Base-by-base conservation (phyloP, 2,329 filamentous ascomycete species). In the Basipetospora chlamydospora region DNA sequence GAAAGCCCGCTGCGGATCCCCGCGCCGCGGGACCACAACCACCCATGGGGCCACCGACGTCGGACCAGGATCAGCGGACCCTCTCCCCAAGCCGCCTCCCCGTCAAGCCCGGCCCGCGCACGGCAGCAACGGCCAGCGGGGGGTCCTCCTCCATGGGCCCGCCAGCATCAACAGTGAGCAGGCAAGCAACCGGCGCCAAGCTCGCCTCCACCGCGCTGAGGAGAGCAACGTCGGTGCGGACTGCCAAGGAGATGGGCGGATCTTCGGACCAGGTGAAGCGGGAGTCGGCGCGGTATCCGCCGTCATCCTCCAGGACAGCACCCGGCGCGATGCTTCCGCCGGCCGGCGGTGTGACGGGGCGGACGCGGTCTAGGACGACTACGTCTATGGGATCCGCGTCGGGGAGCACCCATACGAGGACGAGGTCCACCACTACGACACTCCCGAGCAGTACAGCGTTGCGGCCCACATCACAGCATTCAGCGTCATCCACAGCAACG, bases 41-140 rank as follows among this genome's bases (percentile, higher is more conserved):
- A n/a, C n/a, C n/a, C n/a, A n/a, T n/a, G n/a, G n/a, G n/a, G n/a
- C n/a, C n/a, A n/a, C n/a, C n/a, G n/a, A n/a, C n/a, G n/a, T n/a
- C 18, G 35, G 46, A 38, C 29, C 42, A 36, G 42, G 50, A 52
- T 26, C 39, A 48, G 18, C 55, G 60, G 39, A 60, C 50, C 44
- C 47, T 44, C 13, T 70, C 67, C 8, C 66, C 67, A 2, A 71
- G 61, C 46, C 60, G 66, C 26, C 53, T 71, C 22, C 66, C 66
- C 26, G 49, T 64, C 44, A 69, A 66, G 46, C 63, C 62, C 22
- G 44, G 49, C 33, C 49, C 54, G 17, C 51, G 58, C 28, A 33
- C 20, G 15, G 8, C 11, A n/a, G n/a, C n/a, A n/a, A n/a, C n/a
- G n/a, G n/a, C n/a, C n/a, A n/a, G n/a, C n/a, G n/a, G n/a, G n/a